A percentile compares a stretch with the other conserved stretches of the same genome.
These are phyloP conservation scores for Lentinula aciculospora DNA, from an alignment of 768 basidiomycete genomes.

Conservation along the genomic window DNA sequence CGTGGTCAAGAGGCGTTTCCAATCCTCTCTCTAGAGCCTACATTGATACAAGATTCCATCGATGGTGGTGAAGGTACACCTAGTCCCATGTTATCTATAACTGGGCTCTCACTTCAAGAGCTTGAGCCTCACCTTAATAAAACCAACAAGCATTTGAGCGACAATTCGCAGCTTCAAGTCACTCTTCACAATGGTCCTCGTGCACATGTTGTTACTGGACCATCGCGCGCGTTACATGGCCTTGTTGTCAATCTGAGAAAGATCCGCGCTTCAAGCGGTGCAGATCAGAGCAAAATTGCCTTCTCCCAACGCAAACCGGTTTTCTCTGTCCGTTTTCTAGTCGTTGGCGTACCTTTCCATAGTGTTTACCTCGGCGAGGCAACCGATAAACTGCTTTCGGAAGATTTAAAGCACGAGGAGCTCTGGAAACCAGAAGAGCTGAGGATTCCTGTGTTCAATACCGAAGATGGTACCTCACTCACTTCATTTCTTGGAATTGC, in stretches of 20 bases:
- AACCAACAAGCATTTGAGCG: slow-evolving; percentile 82
- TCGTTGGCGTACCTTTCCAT: slow-evolving; percentile 96
- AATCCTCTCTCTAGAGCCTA: slow-evolving; percentile 81
- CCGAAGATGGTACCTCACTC: slow-evolving; percentile 73
- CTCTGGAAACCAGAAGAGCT: slow-evolving; percentile 69
- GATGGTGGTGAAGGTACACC: slow-evolving; percentile 93
- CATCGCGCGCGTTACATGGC: slow-evolving; percentile 87
- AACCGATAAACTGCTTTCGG: slow-evolving; percentile 68
- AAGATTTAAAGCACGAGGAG: slow-evolving; percentile 75
- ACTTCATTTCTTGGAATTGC: neutral
- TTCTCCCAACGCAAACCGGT: slow-evolving; percentile 94
- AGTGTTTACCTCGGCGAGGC: slow-evolving; percentile 75
- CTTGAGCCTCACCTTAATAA: slow-evolving; percentile 78
- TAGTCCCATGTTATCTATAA: slow-evolving; percentile 89
- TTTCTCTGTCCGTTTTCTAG: slow-evolving; percentile 89
- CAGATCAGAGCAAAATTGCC: slow-evolving; percentile 91
- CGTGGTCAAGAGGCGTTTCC: slow-evolving; percentile 96
- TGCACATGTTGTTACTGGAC: slow-evolving; percentile 91
- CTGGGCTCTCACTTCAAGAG: slow-evolving; percentile 70
- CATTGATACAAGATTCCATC: slow-evolving; percentile 79
- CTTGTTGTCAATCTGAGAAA: slow-evolving; percentile 89
- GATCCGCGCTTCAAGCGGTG: slow-evolving; percentile 77
- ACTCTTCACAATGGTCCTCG: slow-evolving; percentile 92
- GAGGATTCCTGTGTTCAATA: slow-evolving; percentile 84
- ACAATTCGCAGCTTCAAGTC: slow-evolving; percentile 72